Percentiles rank a stretch among this genome's conserved stretches.
Evolutionary conservation across 495 filamentous ascomycete genomes (phyloP).

Genomic region (Xylaria flabelliformis): DNA sequence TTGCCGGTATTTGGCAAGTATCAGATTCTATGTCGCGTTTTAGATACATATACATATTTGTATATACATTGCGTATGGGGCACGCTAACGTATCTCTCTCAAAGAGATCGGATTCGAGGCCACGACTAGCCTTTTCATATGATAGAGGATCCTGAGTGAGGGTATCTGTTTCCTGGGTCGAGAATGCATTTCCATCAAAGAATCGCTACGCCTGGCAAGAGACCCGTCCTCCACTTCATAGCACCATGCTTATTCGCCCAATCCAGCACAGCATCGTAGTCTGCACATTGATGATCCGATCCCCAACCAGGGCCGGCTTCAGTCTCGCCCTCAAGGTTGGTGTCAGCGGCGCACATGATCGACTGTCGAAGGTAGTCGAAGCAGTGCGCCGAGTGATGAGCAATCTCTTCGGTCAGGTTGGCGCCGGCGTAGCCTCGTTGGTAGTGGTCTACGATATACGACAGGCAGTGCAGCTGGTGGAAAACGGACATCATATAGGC

Average conservation of each 20-base stretch:
- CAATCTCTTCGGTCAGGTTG: conserved; percentile 46
- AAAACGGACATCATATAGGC: conserved; percentile 59
- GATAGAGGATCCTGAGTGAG: not conserved
- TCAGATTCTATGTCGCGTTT: not conserved
- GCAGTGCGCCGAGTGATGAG: conserved; percentile 56
- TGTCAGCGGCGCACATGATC: conserved; percentile 55
- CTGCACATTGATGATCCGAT: conserved; percentile 47
- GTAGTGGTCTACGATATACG: conserved; percentile 50
- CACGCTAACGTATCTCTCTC: not conserved
- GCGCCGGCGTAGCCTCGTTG: conserved; percentile 49
- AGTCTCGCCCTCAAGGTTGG: conserved; percentile 54
- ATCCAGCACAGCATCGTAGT: conserved; percentile 48
- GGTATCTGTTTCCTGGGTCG: not conserved
- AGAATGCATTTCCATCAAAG: conserved; percentile 22
- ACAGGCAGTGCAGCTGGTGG: conserved; percentile 61
- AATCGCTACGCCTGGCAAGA: conserved; percentile 40
- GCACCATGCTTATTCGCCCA: conserved; percentile 50
- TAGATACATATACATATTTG: not conserved
- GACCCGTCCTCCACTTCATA: conserved; percentile 39
- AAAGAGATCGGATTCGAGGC: not conserved
- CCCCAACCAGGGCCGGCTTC: conserved; percentile 52
- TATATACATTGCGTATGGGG: not conserved
- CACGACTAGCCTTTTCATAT: not conserved
- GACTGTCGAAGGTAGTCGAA: conserved; percentile 57
- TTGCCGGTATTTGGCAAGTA: not conserved